phyloP scores from a whole-genome alignment of 2,329 filamentous ascomycete genomes.

The Curvularia hawaiiensis region DNA sequence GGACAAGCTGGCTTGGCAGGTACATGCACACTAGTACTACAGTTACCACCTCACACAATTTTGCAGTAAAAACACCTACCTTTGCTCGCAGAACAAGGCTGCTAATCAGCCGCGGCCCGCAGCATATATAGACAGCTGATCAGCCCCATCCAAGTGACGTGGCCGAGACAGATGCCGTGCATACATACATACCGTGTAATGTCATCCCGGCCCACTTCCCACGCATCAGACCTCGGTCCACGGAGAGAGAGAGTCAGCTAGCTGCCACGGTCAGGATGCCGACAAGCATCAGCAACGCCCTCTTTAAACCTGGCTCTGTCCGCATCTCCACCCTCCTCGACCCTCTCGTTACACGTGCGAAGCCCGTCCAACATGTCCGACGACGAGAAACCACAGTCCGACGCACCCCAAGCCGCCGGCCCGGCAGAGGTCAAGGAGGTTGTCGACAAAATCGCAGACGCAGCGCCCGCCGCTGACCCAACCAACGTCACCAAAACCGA shows the following conservation, averaged over 20 bases:
- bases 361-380: slow-evolving; percentile 37
- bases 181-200: neutral
- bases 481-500: slow-evolving; percentile 16
- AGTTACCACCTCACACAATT: too few species aligned
- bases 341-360: slow-evolving; percentile 9
- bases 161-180: neutral
- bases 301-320: slow-evolving; percentile 20
- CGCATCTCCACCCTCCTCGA: slow-evolving; percentile 18
- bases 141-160: neutral
- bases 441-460: slow-evolving; percentile 30
- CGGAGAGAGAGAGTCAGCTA: slow-evolving; percentile 7
- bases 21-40: neutral
- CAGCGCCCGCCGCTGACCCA: slow-evolving; percentile 26
- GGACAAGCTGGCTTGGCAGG: neutral
- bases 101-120: neutral
- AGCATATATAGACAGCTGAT: neutral
- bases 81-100: neutral
- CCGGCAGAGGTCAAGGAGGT: slow-evolving; percentile 32
- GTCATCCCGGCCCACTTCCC: neutral
- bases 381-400: slow-evolving; percentile 37
- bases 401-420: slow-evolving; percentile 32
- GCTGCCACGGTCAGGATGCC: slow-evolving; percentile 14
- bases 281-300: slow-evolving; percentile 21
- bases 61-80: too few species aligned
- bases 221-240: slow-evolving; percentile 23